A percentile compares a stretch with the other conserved stretches of the same genome.
Evolutionary conservation across 441 rosid genomes (phyloP).

Genomic region (Melastoma candidum): DNA sequence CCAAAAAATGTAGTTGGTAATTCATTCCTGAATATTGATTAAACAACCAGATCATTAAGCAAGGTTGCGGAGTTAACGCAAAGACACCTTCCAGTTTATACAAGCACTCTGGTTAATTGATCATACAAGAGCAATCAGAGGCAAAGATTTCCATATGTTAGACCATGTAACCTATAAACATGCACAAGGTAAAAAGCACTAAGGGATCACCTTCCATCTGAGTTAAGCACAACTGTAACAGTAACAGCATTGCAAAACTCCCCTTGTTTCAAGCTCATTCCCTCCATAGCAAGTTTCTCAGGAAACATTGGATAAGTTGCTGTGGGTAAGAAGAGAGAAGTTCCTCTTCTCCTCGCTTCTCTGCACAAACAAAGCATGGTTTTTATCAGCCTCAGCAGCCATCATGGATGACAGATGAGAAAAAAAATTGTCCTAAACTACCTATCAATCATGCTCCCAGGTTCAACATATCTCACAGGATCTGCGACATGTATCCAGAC

Average conservation of each 20-base stretch:
- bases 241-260: slow-evolving; percentile 84
- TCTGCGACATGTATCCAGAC: slow-evolving; percentile 97
- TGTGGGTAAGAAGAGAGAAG: slow-evolving; percentile 90
- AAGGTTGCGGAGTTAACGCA: too few relatives aligned
- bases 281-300: slow-evolving; percentile 92
- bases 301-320: slow-evolving; percentile 98
- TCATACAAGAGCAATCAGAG: too few relatives aligned
- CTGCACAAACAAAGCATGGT: slow-evolving; percentile 24
- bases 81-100: too few relatives aligned
- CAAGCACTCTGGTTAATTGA: too few relatives aligned
- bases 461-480: slow-evolving; percentile 69
- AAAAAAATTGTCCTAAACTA: slow-evolving; percentile 18
- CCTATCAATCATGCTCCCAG: slow-evolving; percentile 77
- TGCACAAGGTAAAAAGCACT: slow-evolving; percentile 2
- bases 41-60: too few relatives aligned
- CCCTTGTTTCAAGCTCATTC: slow-evolving; percentile 79
- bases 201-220: slow-evolving; percentile 78
- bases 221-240: slow-evolving; percentile 65
- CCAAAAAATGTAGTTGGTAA: too few relatives aligned
- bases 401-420: not conserved
- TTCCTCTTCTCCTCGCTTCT: slow-evolving; percentile 86
- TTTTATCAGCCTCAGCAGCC: not conserved
- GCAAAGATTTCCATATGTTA: too few relatives aligned
- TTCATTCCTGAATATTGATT: too few relatives aligned
- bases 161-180: too few relatives aligned